Percentiles rank a stretch among this genome's conserved stretches.
These are phyloP conservation scores for Cladochytrium replicatum DNA, from an alignment of 192 early-diverging fungal species.

Conservation along the genomic window DNA sequence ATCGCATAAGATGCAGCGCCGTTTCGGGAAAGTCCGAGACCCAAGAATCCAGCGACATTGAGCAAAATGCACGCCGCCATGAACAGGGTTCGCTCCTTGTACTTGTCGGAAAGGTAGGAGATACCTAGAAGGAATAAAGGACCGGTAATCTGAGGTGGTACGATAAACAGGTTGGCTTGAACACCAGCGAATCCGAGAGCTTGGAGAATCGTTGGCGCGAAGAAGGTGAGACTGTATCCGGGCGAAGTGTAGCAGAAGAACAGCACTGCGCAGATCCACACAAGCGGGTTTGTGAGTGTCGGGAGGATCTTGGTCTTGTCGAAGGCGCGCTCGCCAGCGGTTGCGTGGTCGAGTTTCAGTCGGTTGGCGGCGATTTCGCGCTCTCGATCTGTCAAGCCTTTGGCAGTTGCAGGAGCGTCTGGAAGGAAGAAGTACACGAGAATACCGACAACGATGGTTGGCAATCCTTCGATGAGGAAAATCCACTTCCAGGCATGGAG, in stretches of 20 bases:
- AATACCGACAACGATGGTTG: slow-evolving; percentile 38
- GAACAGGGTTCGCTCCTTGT: slow-evolving; percentile 11
- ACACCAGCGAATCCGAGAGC: slow-evolving; percentile 27
- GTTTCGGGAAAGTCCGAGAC: slow-evolving; percentile 9
- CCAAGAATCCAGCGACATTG: slow-evolving; percentile 8
- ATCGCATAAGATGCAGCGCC: too few relatives aligned
- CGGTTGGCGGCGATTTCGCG: slow-evolving; percentile 40
- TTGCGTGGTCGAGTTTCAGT: slow-evolving; percentile 21
- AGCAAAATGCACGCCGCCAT: slow-evolving; percentile 1
- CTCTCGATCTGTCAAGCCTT: slow-evolving; percentile 45
- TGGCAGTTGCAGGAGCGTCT: slow-evolving; percentile 26
- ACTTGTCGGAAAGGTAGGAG: slow-evolving; percentile 11
- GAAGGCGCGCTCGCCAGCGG: slow-evolving; percentile 4
- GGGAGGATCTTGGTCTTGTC: slow-evolving; percentile 7
- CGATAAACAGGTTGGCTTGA: slow-evolving; percentile 17
- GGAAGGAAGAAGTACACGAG: slow-evolving; percentile 48
- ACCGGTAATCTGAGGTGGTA: slow-evolving; percentile 14
- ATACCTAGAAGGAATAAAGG: slow-evolving; percentile 9
- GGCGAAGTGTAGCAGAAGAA: slow-evolving; percentile 14
- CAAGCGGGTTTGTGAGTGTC: slow-evolving; percentile 9
- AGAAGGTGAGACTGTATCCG: slow-evolving; percentile 23
- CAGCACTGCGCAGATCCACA: slow-evolving; percentile 7
- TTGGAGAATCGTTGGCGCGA: slow-evolving; percentile 26
- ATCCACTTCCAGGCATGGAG: slow-evolving; percentile 60
- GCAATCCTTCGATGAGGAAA: slow-evolving; percentile 51